A percentile compares a stretch with the other conserved stretches of the same genome.
phyloP scores from a whole-genome alignment of 805 yeast genomes.

The Saturnispora dispora region DNA sequence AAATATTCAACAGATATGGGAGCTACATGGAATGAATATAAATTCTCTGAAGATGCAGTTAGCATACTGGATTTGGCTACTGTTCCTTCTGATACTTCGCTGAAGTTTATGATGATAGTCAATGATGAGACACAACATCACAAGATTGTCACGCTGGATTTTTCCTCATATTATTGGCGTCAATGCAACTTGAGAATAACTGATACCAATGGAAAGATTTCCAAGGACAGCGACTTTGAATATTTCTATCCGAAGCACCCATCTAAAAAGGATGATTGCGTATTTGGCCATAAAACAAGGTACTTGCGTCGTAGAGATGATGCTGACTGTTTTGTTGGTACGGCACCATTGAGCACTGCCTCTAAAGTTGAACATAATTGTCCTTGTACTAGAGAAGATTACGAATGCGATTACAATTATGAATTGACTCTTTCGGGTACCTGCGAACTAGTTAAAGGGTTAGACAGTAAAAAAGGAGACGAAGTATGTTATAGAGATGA shows the following conservation, averaged over 20 bases:
- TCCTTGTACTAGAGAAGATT: constrained; percentile 77
- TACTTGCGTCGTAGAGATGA: constrained; percentile 52
- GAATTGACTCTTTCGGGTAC: constrained; percentile 65
- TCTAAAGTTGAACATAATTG: constrained; percentile 56
- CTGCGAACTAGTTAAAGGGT: constrained; percentile 75
- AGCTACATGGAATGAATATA: constrained; percentile 55
- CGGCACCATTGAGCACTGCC: constrained; percentile 51
- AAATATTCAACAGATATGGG: constrained; percentile 76
- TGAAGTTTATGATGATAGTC: constrained; percentile 63
- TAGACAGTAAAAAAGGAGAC: constrained; percentile 54
- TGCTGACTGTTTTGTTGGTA: constrained; percentile 61
- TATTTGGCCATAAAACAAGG: constrained; percentile 61
- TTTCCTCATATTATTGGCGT: constrained; percentile 39
- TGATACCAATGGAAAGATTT: not conserved
- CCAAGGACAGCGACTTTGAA: constrained; percentile 45
- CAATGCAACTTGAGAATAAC: constrained; percentile 44
- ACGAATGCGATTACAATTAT: constrained; percentile 89
- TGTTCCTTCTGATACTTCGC: constrained; percentile 83
- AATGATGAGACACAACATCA: constrained; percentile 27
- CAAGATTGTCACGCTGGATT: constrained; percentile 46
- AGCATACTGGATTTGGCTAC: constrained; percentile 69
- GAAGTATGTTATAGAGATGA: constrained; percentile 48
- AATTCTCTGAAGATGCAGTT: constrained; percentile 51
- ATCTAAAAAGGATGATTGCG: constrained; percentile 39
- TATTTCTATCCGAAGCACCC: constrained; percentile 57